Base-by-base conservation (phyloP, 176 grass and related monocot species). In the Ampelocalamus luodianensis region DNA sequence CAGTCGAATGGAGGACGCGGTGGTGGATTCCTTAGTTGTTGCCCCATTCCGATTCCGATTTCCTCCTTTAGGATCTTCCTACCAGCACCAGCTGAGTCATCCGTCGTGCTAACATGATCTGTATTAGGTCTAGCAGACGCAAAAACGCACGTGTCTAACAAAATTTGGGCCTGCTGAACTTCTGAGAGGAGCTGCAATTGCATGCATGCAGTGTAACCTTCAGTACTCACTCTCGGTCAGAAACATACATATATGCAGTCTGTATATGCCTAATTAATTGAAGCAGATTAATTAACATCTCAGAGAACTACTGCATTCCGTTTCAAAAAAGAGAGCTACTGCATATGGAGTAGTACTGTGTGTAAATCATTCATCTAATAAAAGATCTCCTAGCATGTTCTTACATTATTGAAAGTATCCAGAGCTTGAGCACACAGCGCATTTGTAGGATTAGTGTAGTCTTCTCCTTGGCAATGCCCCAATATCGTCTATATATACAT, bases 371-470 rank as follows among this genome's bases (percentile, higher is more conserved):
- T 39, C 38, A 6, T 39, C 6, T 22, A 72, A 1, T 13, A 54
- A 10, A 75, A 55, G 20, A 22, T 76, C 22, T 77, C 18, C n/a
- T 18, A 11, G 51, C 12, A 5, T 24, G 13, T 70, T 46, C 78
- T 65, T 74, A 92, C 90, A 55, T 34, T 10, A 0, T 86, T 5
- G 83, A 89, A 46, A 44, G 53, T 77, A 49, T 36, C 4, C 59
- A 86, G n/a, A 39, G 83, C 66, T 72, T 86, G 83, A 10, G 75
- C 75, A 80, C 91, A 92, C 1, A 79, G n/a, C 23, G 16, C 18
- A 23, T 44, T 79, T 32, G 26, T 24, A 60, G 90, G 83, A 43
- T 42, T 79, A 3, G 2, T 23, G 75, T 89, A 83, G 76, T 92
- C 83, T 43, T 89, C 54, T 70, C 78, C 87, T 55, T 49, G 53